Base-by-base conservation (phyloP, 345 rosid species). In the Mallotus nudiflorus region DNA sequence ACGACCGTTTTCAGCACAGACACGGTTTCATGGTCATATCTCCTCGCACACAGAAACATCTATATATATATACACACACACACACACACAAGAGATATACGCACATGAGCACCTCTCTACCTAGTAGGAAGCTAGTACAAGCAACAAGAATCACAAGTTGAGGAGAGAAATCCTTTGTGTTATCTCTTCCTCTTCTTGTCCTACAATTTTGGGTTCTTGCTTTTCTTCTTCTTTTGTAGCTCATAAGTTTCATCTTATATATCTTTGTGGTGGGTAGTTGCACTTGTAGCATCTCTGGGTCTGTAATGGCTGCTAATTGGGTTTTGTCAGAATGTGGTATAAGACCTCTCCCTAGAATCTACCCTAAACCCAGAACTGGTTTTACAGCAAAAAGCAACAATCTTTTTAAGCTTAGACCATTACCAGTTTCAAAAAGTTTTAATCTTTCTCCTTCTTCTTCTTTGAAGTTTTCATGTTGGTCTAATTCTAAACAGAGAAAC, bases 291-390 rank as follows among this genome's bases (percentile, higher is more conserved):
- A 42, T n/a, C n/a, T 53, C 76, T 62, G 70, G 80, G 76, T 73
- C 70, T 82, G 70, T 78, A 84, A 88, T 89, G 97, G 91, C 88
- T 85, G 90, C 88, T 84, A 81, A 81, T 77, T 85, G 83, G 82
- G 84, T 87, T 37, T 75, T 88, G 60, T 82, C 91, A 62, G 89
- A 89, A 88, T 87, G 91, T 81, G 94, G 96, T 12, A 62, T 89
- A 66, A 85, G 82, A 77, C 91, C 92, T 19, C 86, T 85, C 48
- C 96, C 96, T 65, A 72, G 71, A 62, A 22, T 82, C 73, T 79
- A 73, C 72, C 40, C 87, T 15, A 63, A 68, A 75, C 88, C 81
- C 78, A 75, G 81, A 79, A 75, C 81, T 73, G 84, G 66, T 58
- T 22, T 71, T 20, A 0, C 75, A 48, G 71, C 82, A 18, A 57